Evolutionary conservation across 1,284 basidiomycete genomes (phyloP), one percentile per base, ranked within the genome.

Genomic region (Melampsora larici-populina): DNA sequence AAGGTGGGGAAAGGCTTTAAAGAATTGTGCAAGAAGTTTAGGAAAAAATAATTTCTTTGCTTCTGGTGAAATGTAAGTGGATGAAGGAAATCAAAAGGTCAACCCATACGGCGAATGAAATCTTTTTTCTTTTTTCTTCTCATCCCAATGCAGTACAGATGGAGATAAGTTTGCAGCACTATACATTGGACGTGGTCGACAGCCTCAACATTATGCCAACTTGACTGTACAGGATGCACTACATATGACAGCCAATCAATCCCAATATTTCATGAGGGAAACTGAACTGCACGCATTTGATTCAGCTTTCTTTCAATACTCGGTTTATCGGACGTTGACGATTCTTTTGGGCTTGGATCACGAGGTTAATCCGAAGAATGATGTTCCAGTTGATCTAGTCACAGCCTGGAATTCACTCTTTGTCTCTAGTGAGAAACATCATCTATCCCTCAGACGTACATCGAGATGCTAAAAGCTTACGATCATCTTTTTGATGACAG

Each of bases 301-400:
- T 82, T 86, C 87, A 48, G 89, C 89, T 60, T 92, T 92, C 0
- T 95, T 95, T 86, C 93, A 95, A 84, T 95, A 95, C 84, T 95
- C 93, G 60, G 90, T 90, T 72, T 95, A 96, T 83, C 93, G 93
- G 79, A 86, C 90, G 2, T 85, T 95, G 62, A 86, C 89, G 43
- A 90, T 93, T 67, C 92, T 93, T 85, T 87, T 95, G 60, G 92
- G 93, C 77, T 92, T 95, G 92, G 93, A 96, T 82, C 93, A 93
- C 81, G 93, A 94, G 83, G 86, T 95, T 36, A 88, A 90, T 80
- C 93, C 92, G 68, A 92, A 91, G 8, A 93, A 90, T 84, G 93
- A 96, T 82, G 85, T 93, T 31, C 86, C 89, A 79, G 84, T 86
- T 82, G 92, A 95, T 84, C 93, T 94, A 82, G 86, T 93, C 83